Evolutionary conservation across 768 basidiomycete species (phyloP).

Genomic region (Amanita thiersii): DNA sequence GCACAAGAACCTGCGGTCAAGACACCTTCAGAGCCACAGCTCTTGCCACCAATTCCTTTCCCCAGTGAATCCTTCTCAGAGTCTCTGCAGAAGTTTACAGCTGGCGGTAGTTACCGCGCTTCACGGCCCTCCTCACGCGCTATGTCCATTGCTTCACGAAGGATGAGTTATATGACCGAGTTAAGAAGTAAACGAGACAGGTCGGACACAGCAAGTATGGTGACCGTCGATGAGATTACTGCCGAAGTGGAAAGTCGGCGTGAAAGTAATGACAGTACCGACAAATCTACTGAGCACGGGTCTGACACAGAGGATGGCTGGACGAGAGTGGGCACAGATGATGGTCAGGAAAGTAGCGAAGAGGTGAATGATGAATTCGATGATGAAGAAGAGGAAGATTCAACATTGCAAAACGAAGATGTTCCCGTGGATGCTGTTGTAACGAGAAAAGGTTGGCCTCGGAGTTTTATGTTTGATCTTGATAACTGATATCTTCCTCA

Average conservation of each 20-base stretch:
- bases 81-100: slow-evolving; percentile 53
- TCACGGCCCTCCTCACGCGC: slow-evolving; percentile 34
- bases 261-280: slow-evolving; percentile 37
- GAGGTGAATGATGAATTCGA: slow-evolving; percentile 24
- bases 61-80: slow-evolving; percentile 76
- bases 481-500: slow-evolving; percentile 17
- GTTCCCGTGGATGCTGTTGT: slow-evolving; percentile 40
- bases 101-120: slow-evolving; percentile 17
- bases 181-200: slow-evolving; percentile 74
- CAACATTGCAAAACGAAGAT: slow-evolving; percentile 28
- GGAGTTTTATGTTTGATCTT: slow-evolving; percentile 2
- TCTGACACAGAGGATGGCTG: slow-evolving; percentile 30
- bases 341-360: slow-evolving; percentile 27
- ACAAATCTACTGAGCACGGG: neutral
- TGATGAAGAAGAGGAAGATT: slow-evolving; percentile 24
- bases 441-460: slow-evolving; percentile 41
- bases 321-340: slow-evolving; percentile 59
- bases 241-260: slow-evolving; percentile 81
- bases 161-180: slow-evolving; percentile 79
- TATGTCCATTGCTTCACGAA: slow-evolving; percentile 45
- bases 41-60: slow-evolving; percentile 73
- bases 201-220: slow-evolving; percentile 82
- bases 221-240: slow-evolving; percentile 98
- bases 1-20: slow-evolving; percentile 11
- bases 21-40: slow-evolving; percentile 35